These are phyloP conservation scores for Gymnopus androsaceus DNA, from an alignment of 1,284 basidiomycete genomes.

Conservation along the genomic window DNA sequence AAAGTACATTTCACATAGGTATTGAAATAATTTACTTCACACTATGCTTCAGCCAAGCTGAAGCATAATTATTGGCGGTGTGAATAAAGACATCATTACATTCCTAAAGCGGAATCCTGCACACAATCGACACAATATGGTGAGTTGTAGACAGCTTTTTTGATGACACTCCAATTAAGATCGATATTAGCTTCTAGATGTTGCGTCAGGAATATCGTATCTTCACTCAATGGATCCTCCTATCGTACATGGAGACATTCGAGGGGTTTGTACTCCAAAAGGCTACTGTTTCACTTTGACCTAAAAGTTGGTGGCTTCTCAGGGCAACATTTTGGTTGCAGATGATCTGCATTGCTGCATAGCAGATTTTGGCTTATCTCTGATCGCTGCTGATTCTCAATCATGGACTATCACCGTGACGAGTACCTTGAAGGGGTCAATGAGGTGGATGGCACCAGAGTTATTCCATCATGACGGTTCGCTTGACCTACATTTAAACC, in stretches of 20 bases:
- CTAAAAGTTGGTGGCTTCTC: too few relatives aligned
- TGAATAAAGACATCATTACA: constrained; percentile 14
- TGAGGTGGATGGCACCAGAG: too few relatives aligned
- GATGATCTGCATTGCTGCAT: constrained; percentile 1
- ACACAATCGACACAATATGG: constrained; percentile 2
- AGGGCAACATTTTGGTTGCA: constrained; percentile 4
- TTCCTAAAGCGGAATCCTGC: constrained; percentile 10
- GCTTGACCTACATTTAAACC: too few relatives aligned
- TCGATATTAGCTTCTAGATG: constrained; percentile 13
- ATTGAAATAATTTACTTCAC: too few relatives aligned
- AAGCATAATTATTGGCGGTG: too few relatives aligned
- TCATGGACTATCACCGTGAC: neutral
- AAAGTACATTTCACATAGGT: too few relatives aligned
- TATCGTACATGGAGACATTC: constrained; percentile 15
- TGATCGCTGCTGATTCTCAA: neutral
- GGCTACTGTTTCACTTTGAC: neutral
- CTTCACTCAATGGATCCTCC: too few relatives aligned
- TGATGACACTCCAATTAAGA: neutral
- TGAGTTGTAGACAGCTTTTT: neutral
- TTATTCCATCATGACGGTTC: neutral
- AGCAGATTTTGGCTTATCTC: neutral
- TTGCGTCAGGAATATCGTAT: constrained; percentile 11
- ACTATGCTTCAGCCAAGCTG: too few relatives aligned
- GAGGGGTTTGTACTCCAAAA: constrained; percentile 13
- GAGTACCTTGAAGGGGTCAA: neutral